phyloP scores from a whole-genome alignment of 495 filamentous ascomycete species.

The Annulohypoxylon moriforme region DNA sequence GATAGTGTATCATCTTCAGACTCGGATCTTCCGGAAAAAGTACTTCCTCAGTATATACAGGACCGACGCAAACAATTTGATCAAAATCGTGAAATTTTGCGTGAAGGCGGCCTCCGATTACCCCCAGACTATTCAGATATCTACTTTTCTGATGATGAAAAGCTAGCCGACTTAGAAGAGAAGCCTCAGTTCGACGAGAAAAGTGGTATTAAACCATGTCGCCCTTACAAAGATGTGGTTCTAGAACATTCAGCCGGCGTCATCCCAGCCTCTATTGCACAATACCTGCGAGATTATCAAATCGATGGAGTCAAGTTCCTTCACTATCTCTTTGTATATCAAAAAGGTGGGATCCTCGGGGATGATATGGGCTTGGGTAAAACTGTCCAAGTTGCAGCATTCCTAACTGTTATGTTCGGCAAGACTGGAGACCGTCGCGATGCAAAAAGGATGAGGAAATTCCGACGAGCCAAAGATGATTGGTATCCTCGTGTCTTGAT shows the following conservation, averaged over 20 bases:
- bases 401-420: conserved; percentile 91
- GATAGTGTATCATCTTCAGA: conserved; percentile 34
- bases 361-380: conserved; percentile 99
- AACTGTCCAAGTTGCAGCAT: conserved; percentile 96
- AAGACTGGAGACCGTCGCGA: conserved; percentile 95
- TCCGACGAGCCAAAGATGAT: conserved; percentile 66
- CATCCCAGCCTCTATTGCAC: conserved; percentile 90
- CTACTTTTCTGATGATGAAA: conserved; percentile 88
- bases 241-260: conserved; percentile 81
- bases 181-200: conserved; percentile 72
- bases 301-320: conserved; percentile 86
- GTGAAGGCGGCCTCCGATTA: conserved; percentile 75
- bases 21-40: conserved; percentile 14
- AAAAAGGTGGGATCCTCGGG: conserved; percentile 88
- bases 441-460: conserved; percentile 89
- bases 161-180: conserved; percentile 70
- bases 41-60: conserved; percentile 59
- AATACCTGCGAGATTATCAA: conserved; percentile 94
- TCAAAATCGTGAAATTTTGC: conserved; percentile 64
- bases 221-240: conserved; percentile 78
- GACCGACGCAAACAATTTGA: conserved; percentile 70
- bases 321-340: conserved; percentile 90
- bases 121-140: conserved; percentile 85
- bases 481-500: conserved; percentile 94
- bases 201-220: conserved; percentile 66